Conservation (phyloP, 2,329 filamentous ascomycete species). For the Venturia effusa region DNA sequence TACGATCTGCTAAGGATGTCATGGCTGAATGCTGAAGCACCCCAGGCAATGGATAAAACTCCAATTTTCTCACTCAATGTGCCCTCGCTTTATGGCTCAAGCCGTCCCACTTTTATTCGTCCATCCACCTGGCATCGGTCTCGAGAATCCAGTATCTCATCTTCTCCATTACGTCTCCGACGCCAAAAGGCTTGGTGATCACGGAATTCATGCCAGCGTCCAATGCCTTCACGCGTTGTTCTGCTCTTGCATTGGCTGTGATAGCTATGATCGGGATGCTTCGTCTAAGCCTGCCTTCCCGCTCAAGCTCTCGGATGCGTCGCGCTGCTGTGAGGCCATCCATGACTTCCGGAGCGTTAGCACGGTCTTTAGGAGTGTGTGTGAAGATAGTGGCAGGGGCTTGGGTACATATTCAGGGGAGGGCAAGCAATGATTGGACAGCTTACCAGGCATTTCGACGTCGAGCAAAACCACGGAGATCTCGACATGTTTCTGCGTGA, state of each 20-base stretch:
- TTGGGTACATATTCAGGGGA: background rate
- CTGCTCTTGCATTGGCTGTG: conserved; percentile 9
- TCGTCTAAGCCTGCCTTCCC: background rate
- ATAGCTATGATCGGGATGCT: conserved; percentile 10
- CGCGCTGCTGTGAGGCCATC: conserved; percentile 8
- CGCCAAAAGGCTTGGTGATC: conserved; percentile 24
- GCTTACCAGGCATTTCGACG: conserved; percentile 7
- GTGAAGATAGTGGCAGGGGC: background rate
- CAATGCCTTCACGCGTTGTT: conserved; percentile 1
- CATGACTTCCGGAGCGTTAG: conserved; percentile 4
- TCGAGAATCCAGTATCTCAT: conserved; percentile 2
- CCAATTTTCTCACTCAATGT: no score
- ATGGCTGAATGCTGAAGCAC: no score
- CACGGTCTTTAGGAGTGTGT: no score
- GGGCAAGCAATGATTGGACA: background rate
- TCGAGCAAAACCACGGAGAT: conserved; percentile 2
- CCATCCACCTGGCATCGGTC: background rate
- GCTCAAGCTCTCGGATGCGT: conserved; percentile 6
- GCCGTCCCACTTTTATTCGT: background rate
- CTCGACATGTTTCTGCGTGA: background rate
- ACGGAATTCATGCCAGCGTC: conserved; percentile 12
- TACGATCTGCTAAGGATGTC: no score
- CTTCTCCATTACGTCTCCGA: conserved; percentile 18
- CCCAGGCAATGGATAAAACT: no score
- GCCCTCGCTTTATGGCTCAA: no score